phyloP scores from a whole-genome alignment of 345 rosid species.

The Lumnitzera racemosa region DNA sequence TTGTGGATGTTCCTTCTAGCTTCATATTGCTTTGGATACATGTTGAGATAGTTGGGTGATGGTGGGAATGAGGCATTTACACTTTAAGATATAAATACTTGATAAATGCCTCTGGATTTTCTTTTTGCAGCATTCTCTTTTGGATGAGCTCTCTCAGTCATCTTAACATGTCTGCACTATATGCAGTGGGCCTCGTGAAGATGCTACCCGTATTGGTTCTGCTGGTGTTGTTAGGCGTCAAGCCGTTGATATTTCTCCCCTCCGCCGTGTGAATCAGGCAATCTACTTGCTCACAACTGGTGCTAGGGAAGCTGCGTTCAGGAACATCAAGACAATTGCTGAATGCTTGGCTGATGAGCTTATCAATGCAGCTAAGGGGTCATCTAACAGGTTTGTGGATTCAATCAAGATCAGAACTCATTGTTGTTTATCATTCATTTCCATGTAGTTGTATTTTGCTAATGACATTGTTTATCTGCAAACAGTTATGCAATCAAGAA shows the following conservation, averaged over 20 bases:
- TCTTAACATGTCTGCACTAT: background rate
- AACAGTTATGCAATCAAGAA: conserved; percentile 87
- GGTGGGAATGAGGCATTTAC: background rate
- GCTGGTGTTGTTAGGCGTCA: conserved; percentile 99
- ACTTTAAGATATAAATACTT: background rate
- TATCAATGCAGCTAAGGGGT: conserved; percentile 95
- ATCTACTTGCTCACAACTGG: conserved; percentile 83
- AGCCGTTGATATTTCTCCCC: conserved; percentile 95
- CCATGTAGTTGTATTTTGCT: background rate
- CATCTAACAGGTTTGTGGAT: conserved; percentile 70
- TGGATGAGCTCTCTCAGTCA: too few species aligned
- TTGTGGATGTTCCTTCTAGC: background rate
- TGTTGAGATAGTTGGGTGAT: background rate
- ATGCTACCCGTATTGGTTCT: conserved; percentile 94
- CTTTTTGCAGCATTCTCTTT: background rate
- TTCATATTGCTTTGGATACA: background rate
- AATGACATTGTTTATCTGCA: background rate
- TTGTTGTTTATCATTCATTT: too few species aligned
- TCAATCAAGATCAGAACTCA: background rate
- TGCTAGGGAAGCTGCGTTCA: conserved; percentile 91
- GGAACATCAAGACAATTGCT: conserved; percentile 87
- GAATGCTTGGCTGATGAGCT: conserved; percentile 98
- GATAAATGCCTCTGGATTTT: background rate
- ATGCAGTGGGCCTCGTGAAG: conserved; percentile 89
- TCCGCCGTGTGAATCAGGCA: conserved; percentile 88